Percentiles rank a stretch among this genome's conserved stretches.
Evolutionary conservation across 139 green algal genomes (phyloP).

Genomic region (Chara braunii): DNA sequence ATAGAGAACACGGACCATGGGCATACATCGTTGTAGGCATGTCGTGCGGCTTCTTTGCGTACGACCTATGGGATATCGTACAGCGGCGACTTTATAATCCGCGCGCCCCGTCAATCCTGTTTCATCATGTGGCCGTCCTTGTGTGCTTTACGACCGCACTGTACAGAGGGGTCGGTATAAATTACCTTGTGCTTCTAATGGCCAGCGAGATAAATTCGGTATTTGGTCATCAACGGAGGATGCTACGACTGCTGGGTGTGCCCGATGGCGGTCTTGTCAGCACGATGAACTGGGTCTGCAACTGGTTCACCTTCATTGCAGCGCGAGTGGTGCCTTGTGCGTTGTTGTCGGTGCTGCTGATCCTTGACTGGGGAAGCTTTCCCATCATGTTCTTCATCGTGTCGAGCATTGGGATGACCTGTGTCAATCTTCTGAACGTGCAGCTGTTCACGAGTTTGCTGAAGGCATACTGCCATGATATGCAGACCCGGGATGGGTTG

Average conservation of each 20-base stretch:
- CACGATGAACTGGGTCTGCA: conserved; percentile 10
- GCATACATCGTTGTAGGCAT: conserved; percentile 4
- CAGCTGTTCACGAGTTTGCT: neutral
- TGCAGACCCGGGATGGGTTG: neutral
- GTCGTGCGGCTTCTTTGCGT: conserved; percentile 12
- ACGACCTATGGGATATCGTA: conserved; percentile 8
- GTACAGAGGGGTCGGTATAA: conserved; percentile 9
- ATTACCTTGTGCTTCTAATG: conserved; percentile 6
- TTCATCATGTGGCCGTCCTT: conserved; percentile 2
- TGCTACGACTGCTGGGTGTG: conserved; percentile 6
- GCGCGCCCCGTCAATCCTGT: conserved; percentile 2
- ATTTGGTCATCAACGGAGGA: neutral
- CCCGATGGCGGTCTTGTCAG: neutral
- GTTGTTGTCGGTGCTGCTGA: neutral
- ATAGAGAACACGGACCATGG: neutral
- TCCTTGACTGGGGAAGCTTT: neutral
- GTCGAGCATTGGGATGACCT: neutral
- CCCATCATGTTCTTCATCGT: neutral
- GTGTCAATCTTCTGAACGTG: neutral
- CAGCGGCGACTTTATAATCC: conserved; percentile 5
- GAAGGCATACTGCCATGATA: neutral
- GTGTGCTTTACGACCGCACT: conserved; percentile 22
- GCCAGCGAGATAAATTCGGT: neutral
- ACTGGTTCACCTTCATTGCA: conserved; percentile 12
- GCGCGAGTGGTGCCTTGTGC: neutral